Percentiles rank a stretch among this genome's conserved stretches.
Conservation (phyloP, 2,329 filamentous ascomycete species). For the Diaporthe ampelina region DNA sequence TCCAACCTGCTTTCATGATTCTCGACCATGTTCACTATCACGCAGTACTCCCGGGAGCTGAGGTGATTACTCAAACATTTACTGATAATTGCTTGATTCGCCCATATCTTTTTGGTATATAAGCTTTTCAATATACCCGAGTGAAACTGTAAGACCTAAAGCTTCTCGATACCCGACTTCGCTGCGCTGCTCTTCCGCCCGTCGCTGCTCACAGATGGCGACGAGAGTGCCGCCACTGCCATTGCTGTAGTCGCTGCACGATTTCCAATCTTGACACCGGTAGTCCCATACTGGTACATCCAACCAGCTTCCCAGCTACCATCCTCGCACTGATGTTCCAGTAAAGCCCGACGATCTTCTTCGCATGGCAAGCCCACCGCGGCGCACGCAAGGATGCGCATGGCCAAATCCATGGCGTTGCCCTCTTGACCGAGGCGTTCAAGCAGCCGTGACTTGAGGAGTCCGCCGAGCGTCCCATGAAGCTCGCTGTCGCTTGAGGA, state of each 20-base stretch:
- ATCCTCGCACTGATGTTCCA: constrained; percentile 49
- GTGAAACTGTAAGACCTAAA: not conserved
- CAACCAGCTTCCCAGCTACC: constrained; percentile 51
- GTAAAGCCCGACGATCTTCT: constrained; percentile 41
- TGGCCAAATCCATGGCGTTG: not conserved
- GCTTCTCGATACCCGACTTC: not conserved
- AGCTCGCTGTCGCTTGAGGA: too few species aligned
- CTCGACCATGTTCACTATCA: too few species aligned
- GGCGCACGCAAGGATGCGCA: not conserved
- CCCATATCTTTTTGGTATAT: not conserved
- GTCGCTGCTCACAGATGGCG: not conserved
- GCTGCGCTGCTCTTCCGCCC: not conserved
- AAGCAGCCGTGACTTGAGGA: too few species aligned
- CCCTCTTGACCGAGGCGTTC: not conserved
- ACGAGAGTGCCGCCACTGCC: constrained; percentile 42
- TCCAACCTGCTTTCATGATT: not conserved
- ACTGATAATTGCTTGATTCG: too few species aligned
- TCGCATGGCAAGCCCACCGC: constrained; percentile 42
- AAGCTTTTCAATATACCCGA: not conserved
- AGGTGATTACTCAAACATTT: too few species aligned
- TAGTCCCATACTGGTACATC: constrained; percentile 43
- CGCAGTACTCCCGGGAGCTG: too few species aligned
- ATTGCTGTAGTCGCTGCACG: constrained; percentile 42
- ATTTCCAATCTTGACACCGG: constrained; percentile 42
- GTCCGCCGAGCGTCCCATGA: too few species aligned